Evolutionary conservation across 179 eudicot species (phyloP).

Genomic region (Heliamphora pulchella): DNA sequence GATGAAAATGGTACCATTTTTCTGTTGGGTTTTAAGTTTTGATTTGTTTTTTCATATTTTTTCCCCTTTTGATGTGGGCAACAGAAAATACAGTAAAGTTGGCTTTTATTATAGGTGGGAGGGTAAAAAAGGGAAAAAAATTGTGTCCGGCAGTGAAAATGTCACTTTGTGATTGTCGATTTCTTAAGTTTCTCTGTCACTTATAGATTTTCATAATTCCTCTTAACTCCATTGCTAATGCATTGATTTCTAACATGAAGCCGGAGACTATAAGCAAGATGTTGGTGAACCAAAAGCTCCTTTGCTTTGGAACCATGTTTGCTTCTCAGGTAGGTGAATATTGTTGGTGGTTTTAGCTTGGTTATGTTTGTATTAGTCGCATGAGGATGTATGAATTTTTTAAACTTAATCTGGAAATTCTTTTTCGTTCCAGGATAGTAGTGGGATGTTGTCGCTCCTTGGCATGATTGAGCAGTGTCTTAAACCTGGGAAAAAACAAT

Average conservation of each 20-base stretch:
- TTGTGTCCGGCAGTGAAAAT: not conserved
- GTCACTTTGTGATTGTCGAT: not conserved
- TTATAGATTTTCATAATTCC: conserved; percentile 11
- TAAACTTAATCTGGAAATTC: conserved; percentile 18
- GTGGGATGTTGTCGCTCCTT: conserved; percentile 75
- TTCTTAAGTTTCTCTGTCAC: conserved; percentile 3
- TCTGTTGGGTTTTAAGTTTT: not conserved
- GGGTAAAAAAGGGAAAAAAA: not conserved
- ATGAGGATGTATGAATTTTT: conserved; percentile 11
- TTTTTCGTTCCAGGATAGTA: conserved; percentile 60
- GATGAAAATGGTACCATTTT: not conserved
- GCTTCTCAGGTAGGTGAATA: conserved; percentile 68
- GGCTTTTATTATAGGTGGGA: not conserved
- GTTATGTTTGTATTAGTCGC: conserved; percentile 2
- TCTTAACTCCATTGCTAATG: conserved; percentile 10
- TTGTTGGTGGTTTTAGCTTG: conserved; percentile 13
- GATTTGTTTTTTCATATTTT: not conserved
- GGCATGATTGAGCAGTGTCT: conserved; percentile 74
- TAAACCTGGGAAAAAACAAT: conserved; percentile 68
- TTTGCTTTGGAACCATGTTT: conserved; percentile 80
- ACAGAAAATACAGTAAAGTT: not conserved
- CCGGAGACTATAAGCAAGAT: conserved; percentile 85
- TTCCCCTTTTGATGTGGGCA: not conserved
- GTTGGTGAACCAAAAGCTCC: conserved; percentile 92
- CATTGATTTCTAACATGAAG: conserved; percentile 37